Conservation (phyloP, 2,329 filamentous ascomycete genomes). For the Penicillium sp. region DNA sequence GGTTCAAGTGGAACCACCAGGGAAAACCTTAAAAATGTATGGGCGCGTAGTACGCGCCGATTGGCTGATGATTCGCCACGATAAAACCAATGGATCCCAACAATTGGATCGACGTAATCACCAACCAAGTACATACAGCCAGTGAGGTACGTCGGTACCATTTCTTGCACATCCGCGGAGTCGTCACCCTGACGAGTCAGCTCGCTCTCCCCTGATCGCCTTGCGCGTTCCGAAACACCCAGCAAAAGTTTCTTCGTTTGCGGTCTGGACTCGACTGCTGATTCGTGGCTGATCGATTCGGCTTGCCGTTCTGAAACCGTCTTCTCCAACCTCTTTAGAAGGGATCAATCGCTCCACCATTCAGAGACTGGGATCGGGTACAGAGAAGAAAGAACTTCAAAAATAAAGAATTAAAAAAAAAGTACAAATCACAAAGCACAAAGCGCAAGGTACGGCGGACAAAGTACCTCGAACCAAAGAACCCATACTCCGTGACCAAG, state of each 20-base stretch:
- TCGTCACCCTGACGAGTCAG: conserved; percentile 13
- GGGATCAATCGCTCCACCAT: no score
- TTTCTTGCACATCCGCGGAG: neutral
- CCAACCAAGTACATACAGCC: conserved; percentile 3
- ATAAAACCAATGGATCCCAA: neutral
- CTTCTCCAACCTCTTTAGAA: neutral
- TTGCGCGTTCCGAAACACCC: conserved; percentile 18
- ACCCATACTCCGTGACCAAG: no score
- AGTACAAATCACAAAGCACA: neutral
- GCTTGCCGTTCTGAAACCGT: neutral
- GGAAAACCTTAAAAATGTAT: conserved; percentile 9
- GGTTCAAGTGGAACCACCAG: neutral
- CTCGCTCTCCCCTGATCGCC: conserved; percentile 7
- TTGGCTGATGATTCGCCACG: conserved; percentile 13
- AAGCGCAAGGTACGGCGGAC: no score
- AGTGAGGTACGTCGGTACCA: neutral
- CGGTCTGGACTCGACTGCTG: neutral
- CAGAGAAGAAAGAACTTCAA: neutral
- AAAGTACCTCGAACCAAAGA: no score
- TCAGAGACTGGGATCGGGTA: no score
- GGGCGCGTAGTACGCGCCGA: conserved; percentile 1
- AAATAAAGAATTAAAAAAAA: neutral
- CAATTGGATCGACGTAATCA: conserved; percentile 6
- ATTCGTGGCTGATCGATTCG: neutral
- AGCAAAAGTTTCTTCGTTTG: conserved; percentile 2